Evolutionary conservation across 768 basidiomycete species (phyloP).

Genomic region (Sporobolomyces roseus): DNA sequence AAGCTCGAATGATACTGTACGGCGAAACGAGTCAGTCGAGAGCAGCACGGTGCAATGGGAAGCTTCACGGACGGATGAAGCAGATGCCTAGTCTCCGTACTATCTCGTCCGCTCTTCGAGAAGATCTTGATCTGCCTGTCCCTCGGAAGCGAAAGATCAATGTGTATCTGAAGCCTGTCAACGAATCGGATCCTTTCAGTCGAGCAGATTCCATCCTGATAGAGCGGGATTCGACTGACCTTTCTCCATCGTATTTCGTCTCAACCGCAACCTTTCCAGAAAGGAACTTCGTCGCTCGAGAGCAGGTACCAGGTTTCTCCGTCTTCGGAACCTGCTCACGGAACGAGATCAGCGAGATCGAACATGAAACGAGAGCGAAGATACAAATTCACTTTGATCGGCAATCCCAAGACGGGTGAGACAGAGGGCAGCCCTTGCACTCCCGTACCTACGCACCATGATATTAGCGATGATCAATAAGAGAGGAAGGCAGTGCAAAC

Average conservation of each 20-base stretch:
- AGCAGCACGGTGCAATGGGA: not conserved
- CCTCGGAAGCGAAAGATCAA: conserved; percentile 54
- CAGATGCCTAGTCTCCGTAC: conserved; percentile 63
- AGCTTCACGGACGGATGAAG: conserved; percentile 12
- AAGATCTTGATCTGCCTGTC: conserved; percentile 65
- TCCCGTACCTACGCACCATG: not conserved
- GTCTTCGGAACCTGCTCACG: conserved; percentile 72
- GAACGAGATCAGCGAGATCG: not conserved
- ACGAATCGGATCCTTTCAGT: not conserved
- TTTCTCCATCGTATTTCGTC: conserved; percentile 90
- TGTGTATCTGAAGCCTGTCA: conserved; percentile 74
- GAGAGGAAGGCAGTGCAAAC: not conserved
- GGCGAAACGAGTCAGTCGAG: conserved; percentile 37
- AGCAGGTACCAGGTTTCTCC: conserved; percentile 64
- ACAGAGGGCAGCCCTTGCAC: not conserved
- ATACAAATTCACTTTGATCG: conserved; percentile 57
- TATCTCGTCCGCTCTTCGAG: conserved; percentile 82
- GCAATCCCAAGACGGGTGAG: conserved; percentile 58
- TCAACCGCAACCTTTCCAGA: conserved; percentile 68
- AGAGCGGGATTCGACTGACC: conserved; percentile 50
- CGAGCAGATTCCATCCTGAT: not conserved
- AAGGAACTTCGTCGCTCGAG: conserved; percentile 14
- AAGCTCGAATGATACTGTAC: conserved; percentile 61
- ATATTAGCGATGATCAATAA: not conserved
- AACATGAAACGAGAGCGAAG: too few species aligned